Evolutionary conservation across 2,329 filamentous ascomycete species (phyloP), one percentile per base, ranked within the genome.

Genomic region (Nigrospora oryzae): DNA sequence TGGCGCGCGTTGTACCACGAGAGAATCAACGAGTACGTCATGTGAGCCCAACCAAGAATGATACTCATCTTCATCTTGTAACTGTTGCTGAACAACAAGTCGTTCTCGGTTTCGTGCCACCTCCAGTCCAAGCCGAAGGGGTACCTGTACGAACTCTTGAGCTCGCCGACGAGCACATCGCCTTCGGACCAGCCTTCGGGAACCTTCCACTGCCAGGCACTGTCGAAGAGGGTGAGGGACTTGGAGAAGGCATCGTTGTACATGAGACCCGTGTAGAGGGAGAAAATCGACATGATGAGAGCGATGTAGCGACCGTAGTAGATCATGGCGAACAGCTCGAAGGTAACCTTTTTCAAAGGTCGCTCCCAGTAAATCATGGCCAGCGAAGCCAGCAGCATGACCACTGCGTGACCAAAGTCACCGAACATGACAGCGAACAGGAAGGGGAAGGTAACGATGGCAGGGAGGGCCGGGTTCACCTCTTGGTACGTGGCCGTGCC

Each of bases 31-130:
- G 93, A 97, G 70, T 95, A 98, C 3, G 93, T 98, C 93, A 98
- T 98, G 71, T 96, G 90, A 47, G 81, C 81, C 93, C 94, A 98
- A 64, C 94, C 93, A 53, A 98, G 78, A 53, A 98, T 80, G 62
- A 98, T 96, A 72, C 88, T 94, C 69, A 98, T 86, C 76, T 98
- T 98, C 93, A 98, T 98, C 83, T 98, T 98, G 78, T 93, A 94
- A 67, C 87, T 94, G 84, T 98, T 98, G 64, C 81, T 86, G 71
- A 98, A 98, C 41, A 98, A 78, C 16, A 98, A 76, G 49, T 94
- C 86, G 59, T 98, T 98, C 58, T 97, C 91, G 12, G 89, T 86
- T 48, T 86, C 89, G 63, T 98, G 94, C 93, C 93, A 98, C 60
- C 84, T 86, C 83, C 84, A 95, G 62, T 98, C 93, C 49, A 98